Evolutionary conservation across 139 green algal species (phyloP).

Genomic region (Picochlorum sp.): DNA sequence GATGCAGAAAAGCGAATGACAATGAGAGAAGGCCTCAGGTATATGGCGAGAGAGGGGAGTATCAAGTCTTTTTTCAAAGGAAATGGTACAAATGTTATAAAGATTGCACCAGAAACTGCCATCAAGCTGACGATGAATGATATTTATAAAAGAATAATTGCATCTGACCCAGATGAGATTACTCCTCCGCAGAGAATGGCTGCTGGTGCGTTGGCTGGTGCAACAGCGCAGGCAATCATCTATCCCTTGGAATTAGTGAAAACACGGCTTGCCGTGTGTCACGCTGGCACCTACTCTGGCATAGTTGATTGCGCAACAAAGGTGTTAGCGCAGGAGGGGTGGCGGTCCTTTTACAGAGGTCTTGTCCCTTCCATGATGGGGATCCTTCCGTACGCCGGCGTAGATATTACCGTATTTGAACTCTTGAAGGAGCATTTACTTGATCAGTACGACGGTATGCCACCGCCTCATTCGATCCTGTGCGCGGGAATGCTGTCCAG

Average conservation of each 20-base stretch:
- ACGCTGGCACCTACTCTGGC: constrained; percentile 52
- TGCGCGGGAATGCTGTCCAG: constrained; percentile 67
- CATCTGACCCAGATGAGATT: constrained; percentile 48
- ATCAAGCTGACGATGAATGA: constrained; percentile 81
- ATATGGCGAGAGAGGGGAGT: constrained; percentile 69
- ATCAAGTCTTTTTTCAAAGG: constrained; percentile 71
- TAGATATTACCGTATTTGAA: constrained; percentile 84
- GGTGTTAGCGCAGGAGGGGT: constrained; percentile 59
- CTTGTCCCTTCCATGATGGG: constrained; percentile 67
- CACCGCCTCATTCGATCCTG: constrained; percentile 65
- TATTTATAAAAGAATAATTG: constrained; percentile 52
- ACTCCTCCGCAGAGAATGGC: constrained; percentile 51
- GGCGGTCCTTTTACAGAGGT: constrained; percentile 69
- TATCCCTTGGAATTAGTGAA: constrained; percentile 82
- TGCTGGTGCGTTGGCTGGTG: constrained; percentile 56
- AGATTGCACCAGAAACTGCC: constrained; percentile 84
- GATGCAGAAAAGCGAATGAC: constrained; percentile 48
- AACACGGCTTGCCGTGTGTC: constrained; percentile 72
- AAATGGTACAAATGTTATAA: constrained; percentile 87
- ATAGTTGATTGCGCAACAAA: constrained; percentile 41
- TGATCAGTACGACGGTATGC: constrained; percentile 53
- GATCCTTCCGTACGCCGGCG: constrained; percentile 82
- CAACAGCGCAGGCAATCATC: constrained; percentile 57
- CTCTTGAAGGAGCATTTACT: constrained; percentile 72
- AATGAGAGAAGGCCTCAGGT: constrained; percentile 46